Evolutionary conservation across 2,329 filamentous ascomycete genomes (phyloP).

Genomic region (Sarocladium kiliense): DNA sequence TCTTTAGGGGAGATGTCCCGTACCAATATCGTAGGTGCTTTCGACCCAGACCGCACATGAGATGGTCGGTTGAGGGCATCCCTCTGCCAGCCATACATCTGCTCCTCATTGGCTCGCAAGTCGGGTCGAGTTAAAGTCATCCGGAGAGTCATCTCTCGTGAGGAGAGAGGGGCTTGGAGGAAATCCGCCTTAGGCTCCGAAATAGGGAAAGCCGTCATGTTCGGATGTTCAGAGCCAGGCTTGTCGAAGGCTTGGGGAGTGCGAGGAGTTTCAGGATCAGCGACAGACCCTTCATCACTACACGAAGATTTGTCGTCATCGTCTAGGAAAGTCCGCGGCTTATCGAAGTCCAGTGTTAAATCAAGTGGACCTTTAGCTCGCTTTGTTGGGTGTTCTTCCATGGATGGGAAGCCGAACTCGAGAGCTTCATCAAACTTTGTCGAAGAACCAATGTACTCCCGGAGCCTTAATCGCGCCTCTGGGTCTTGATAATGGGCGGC

Average conservation of each 20-base stretch:
- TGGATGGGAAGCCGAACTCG: slow-evolving; percentile 83
- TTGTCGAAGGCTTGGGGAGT: slow-evolving; percentile 47
- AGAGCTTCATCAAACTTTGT: slow-evolving; percentile 95
- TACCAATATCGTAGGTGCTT: slow-evolving; percentile 23
- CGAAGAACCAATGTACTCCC: slow-evolving; percentile 79
- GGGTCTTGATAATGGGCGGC: slow-evolving; percentile 87
- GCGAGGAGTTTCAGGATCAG: slow-evolving; percentile 55
- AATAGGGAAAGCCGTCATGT: slow-evolving; percentile 19
- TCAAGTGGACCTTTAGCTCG: slow-evolving; percentile 23
- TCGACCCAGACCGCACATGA: slow-evolving; percentile 26
- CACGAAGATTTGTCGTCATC: slow-evolving; percentile 49
- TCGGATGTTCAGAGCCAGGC: slow-evolving; percentile 23
- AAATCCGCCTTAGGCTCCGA: slow-evolving; percentile 33
- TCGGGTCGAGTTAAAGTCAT: slow-evolving; percentile 94
- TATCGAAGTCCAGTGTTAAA: slow-evolving; percentile 30
- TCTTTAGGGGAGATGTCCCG: slow-evolving; percentile 39
- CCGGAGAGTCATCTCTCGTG: slow-evolving; percentile 86
- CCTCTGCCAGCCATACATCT: slow-evolving; percentile 65
- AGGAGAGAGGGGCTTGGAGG: slow-evolving; percentile 48
- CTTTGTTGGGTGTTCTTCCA: slow-evolving; percentile 33
- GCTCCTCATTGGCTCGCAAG: slow-evolving; percentile 68
- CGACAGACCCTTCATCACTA: slow-evolving; percentile 49
- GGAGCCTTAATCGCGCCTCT: slow-evolving; percentile 78
- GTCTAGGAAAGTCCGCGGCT: slow-evolving; percentile 51
- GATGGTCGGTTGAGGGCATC: slow-evolving; percentile 38